phyloP scores from a whole-genome alignment of 225 moss, liverwort and hornwort species.

The Sphagnum tenellum region DNA sequence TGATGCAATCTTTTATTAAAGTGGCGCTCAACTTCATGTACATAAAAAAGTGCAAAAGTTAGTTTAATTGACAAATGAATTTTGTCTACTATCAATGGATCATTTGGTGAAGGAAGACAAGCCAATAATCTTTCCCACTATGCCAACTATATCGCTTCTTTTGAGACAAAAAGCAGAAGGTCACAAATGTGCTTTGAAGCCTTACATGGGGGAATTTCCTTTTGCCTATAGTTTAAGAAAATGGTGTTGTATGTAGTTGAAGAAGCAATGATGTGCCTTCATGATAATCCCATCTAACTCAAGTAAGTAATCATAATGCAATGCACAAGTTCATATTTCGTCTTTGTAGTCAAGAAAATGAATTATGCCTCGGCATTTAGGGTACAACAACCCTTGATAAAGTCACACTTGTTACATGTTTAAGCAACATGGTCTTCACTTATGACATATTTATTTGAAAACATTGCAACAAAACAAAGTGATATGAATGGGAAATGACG shows the following conservation, averaged over 20 bases:
- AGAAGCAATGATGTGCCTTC: slow-evolving; percentile 40
- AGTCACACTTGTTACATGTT: too few relatives aligned
- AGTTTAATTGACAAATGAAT: slow-evolving; percentile 70
- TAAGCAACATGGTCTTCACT: too few relatives aligned
- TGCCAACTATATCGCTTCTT: too few relatives aligned
- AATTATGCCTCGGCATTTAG: too few relatives aligned
- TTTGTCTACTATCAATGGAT: slow-evolving; percentile 81
- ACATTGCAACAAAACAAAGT: too few relatives aligned
- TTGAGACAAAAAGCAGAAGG: not conserved
- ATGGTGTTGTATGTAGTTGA: slow-evolving; percentile 75
- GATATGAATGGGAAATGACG: too few relatives aligned
- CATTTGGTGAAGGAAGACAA: slow-evolving; percentile 92
- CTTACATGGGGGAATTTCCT: not conserved
- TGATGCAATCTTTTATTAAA: slow-evolving; percentile 88
- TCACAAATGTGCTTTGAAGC: not conserved
- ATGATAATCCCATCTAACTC: too few relatives aligned
- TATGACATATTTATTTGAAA: too few relatives aligned
- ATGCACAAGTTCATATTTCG: too few relatives aligned
- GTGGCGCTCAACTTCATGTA: slow-evolving; percentile 94
- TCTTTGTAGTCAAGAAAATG: too few relatives aligned
- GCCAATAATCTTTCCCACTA: slow-evolving; percentile 36
- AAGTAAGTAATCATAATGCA: too few relatives aligned
- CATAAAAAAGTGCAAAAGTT: slow-evolving; percentile 85
- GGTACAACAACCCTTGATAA: too few relatives aligned
- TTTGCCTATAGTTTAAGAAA: slow-evolving; percentile 61